Evolutionary conservation across 108 stramenopile genomes (phyloP).

Genomic region (Epithemia pelagica): DNA sequence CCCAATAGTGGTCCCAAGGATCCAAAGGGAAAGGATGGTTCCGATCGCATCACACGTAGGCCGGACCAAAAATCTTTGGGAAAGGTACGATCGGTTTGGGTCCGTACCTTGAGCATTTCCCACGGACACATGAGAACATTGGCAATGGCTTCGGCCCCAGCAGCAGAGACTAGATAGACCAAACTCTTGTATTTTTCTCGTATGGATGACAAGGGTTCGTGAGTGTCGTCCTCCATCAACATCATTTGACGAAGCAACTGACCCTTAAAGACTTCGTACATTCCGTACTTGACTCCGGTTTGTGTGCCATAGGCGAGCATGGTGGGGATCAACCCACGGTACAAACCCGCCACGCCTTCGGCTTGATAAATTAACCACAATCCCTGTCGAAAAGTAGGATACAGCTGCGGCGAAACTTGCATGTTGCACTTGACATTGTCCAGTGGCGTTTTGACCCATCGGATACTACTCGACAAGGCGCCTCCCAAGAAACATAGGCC

Average conservation of each 20-base stretch:
- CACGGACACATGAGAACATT: constrained; percentile 35
- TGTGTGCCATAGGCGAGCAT: background rate
- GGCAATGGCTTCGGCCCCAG: constrained; percentile 26
- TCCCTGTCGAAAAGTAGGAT: background rate
- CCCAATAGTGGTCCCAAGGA: constrained; percentile 20
- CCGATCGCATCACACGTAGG: constrained; percentile 6
- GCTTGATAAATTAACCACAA: constrained; percentile 5
- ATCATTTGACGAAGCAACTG: background rate
- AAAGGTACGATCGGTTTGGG: constrained; percentile 16
- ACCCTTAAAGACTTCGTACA: constrained; percentile 34
- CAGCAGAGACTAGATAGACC: constrained; percentile 15
- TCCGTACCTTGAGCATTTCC: constrained; percentile 35
- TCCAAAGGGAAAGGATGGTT: constrained; percentile 22
- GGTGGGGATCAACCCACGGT: background rate
- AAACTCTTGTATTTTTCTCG: constrained; percentile 14
- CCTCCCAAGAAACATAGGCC: constrained; percentile 1
- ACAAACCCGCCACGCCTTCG: constrained; percentile 15
- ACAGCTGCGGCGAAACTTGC: background rate
- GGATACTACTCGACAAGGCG: background rate
- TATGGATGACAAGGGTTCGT: background rate
- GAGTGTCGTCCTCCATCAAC: constrained; percentile 8
- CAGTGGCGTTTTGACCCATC: background rate
- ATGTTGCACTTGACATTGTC: constrained; percentile 1
- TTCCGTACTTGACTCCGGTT: constrained; percentile 19
- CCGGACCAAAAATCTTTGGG: constrained; percentile 3